A percentile compares a stretch with the other conserved stretches of the same genome.
Evolutionary conservation across 176 grass and related monocot genomes (phyloP).

Genomic region (Triticum urartu): DNA sequence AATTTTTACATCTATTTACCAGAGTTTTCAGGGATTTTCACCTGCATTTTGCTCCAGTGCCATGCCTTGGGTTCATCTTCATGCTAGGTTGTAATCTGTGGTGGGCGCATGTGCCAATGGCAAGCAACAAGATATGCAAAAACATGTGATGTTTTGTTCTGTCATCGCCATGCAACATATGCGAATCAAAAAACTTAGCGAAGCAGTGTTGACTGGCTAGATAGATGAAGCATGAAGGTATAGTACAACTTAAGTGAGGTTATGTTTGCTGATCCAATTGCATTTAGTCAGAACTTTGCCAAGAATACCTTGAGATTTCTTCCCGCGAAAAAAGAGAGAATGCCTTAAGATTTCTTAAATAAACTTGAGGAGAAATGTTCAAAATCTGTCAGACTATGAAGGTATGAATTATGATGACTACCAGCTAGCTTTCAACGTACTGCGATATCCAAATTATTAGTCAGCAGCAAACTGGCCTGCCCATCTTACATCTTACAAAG

Average conservation of each 20-base stretch:
- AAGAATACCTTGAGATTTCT: constrained; percentile 2
- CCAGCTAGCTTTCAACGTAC: neutral
- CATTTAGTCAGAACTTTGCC: neutral
- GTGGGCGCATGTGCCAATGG: neutral
- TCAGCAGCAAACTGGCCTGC: neutral
- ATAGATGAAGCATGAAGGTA: neutral
- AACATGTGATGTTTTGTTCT: neutral
- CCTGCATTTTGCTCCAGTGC: too few species aligned
- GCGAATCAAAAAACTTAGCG: neutral
- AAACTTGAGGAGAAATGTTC: neutral
- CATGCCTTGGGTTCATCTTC: neutral
- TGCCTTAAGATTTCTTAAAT: neutral
- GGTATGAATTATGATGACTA: neutral
- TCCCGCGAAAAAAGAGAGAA: too few species aligned
- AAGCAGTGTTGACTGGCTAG: neutral
- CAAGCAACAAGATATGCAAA: neutral
- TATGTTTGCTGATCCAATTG: neutral
- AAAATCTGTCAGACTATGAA: neutral
- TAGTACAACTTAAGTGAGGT: neutral
- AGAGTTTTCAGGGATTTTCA: neutral
- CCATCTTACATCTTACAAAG: neutral
- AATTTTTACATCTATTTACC: neutral
- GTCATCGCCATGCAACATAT: neutral
- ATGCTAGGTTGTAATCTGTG: neutral
- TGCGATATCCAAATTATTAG: constrained; percentile 2